Percentiles rank a stretch among this genome's conserved stretches.
phyloP scores from a whole-genome alignment of 2,329 filamentous ascomycete genomes.

The Verticillium longisporum region DNA sequence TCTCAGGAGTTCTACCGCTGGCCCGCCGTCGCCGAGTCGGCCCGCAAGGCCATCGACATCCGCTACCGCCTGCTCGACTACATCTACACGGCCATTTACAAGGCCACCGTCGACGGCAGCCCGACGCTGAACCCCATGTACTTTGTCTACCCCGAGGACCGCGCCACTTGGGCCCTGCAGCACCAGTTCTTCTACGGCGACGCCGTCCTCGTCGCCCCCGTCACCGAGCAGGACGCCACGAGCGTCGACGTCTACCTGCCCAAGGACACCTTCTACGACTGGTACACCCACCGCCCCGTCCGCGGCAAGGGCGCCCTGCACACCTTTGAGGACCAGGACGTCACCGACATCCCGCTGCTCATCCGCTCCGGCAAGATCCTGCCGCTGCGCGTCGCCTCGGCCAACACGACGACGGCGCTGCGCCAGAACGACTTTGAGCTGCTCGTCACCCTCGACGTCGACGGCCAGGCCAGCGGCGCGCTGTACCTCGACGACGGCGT shows the following conservation, averaged over 20 bases:
- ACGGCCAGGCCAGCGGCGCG: slow-evolving; percentile 50
- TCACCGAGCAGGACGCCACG: slow-evolving; percentile 54
- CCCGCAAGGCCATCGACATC: slow-evolving; percentile 60
- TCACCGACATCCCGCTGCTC: slow-evolving; percentile 56
- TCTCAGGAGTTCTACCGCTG: slow-evolving; percentile 68
- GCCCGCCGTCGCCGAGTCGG: slow-evolving; percentile 57
- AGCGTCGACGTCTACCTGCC: slow-evolving; percentile 65
- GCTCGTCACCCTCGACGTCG: slow-evolving; percentile 50
- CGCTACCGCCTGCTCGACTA: slow-evolving; percentile 68
- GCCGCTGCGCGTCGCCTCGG: slow-evolving; percentile 57
- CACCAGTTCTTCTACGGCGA: slow-evolving; percentile 66
- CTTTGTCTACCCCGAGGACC: slow-evolving; percentile 71
- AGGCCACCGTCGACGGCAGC: slow-evolving; percentile 56
- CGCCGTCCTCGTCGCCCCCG: slow-evolving; percentile 60
- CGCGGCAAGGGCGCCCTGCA: slow-evolving; percentile 21
- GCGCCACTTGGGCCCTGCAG: slow-evolving; percentile 58
- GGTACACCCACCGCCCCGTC: slow-evolving; percentile 61
- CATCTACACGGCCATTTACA: slow-evolving; percentile 67
- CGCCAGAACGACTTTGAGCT: slow-evolving; percentile 61
- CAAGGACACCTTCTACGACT: slow-evolving; percentile 70
- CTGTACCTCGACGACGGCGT: slow-evolving; percentile 74
- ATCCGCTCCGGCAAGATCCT: slow-evolving; percentile 62
- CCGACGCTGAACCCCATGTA: slow-evolving; percentile 67
- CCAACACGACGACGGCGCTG: slow-evolving; percentile 57
- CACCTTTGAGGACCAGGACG: slow-evolving; percentile 17